Conservation (phyloP, 2,329 filamentous ascomycete species). For the Huntiella bhutanensis region DNA sequence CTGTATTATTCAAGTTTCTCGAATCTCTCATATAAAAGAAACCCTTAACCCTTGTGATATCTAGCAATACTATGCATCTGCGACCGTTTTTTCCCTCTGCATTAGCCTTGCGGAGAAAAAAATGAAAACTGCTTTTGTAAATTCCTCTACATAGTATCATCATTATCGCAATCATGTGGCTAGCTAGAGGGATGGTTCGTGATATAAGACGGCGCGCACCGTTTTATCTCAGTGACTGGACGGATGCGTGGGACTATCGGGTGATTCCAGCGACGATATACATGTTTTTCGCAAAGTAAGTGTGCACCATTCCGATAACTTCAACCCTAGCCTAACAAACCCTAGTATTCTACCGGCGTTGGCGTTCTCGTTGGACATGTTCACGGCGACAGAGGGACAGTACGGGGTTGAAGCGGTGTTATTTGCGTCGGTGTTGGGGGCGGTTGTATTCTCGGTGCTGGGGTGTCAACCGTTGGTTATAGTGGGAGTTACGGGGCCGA, state of each 20-base stretch:
- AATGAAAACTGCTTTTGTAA: background rate
- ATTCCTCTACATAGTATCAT: background rate
- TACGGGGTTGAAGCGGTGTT: slow-evolving; percentile 86
- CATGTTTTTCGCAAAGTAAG: slow-evolving; percentile 89
- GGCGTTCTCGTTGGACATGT: slow-evolving; percentile 86
- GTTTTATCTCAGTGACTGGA: slow-evolving; percentile 68
- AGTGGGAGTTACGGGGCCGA: slow-evolving; percentile 77
- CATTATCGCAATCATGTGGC: background rate
- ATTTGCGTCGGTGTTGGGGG: slow-evolving; percentile 65
- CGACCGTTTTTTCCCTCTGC: background rate
- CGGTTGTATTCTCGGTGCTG: slow-evolving; percentile 61
- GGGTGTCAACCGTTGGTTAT: slow-evolving; percentile 77
- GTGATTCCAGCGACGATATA: slow-evolving; percentile 75
- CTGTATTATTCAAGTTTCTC: background rate
- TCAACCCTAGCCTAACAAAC: background rate
- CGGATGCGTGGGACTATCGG: slow-evolving; percentile 76
- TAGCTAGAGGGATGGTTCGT: slow-evolving; percentile 63
- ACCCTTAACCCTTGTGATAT: background rate
- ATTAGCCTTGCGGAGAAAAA: background rate
- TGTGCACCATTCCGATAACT: slow-evolving; percentile 3
- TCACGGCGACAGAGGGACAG: slow-evolving; percentile 64
- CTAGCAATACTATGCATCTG: background rate
- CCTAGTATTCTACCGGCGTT: slow-evolving; percentile 64
- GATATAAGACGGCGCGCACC: slow-evolving; percentile 58
- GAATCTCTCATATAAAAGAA: background rate